Conservation (phyloP, 495 filamentous ascomycete genomes). For the Bryoglossum gracile region DNA sequence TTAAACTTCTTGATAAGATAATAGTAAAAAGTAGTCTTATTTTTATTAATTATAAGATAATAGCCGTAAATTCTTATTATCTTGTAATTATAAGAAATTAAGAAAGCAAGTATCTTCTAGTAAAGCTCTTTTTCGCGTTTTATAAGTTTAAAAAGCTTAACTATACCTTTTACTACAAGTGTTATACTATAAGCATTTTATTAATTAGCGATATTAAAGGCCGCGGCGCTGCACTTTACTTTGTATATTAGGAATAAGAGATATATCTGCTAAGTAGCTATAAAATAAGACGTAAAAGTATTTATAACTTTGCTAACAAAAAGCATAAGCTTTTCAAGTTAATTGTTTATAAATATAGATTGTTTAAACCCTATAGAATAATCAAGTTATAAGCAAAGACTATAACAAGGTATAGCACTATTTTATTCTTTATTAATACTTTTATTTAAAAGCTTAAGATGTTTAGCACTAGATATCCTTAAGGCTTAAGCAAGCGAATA, state of each 20-base stretch:
- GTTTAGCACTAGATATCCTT: no score
- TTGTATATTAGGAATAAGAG: constrained; percentile 36
- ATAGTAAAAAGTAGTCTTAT: constrained; percentile 29
- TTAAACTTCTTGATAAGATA: constrained; percentile 20
- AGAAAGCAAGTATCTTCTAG: no score
- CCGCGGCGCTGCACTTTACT: constrained; percentile 24
- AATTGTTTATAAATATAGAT: constrained; percentile 29
- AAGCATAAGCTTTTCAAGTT: constrained; percentile 33
- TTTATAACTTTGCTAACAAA: constrained; percentile 27
- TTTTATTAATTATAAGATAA: constrained; percentile 27
- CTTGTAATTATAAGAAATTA: constrained; percentile 10
- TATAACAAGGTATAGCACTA: not conserved
- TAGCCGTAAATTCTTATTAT: constrained; percentile 33
- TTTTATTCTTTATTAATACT: no score
- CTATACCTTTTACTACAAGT: no score
- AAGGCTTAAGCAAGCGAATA: no score
- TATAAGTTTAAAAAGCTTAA: no score
- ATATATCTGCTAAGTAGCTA: constrained; percentile 35
- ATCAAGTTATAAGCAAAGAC: not conserved
- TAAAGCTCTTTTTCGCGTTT: no score
- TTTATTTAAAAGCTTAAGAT: no score
- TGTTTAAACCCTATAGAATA: not conserved
- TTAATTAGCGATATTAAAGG: constrained; percentile 31
- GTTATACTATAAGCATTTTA: constrained; percentile 36
- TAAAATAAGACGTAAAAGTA: constrained; percentile 23